Percentiles rank a stretch among this genome's conserved stretches.
These are phyloP conservation scores for Eutypa lata DNA, from an alignment of 2,329 filamentous ascomycete genomes.

Conservation along the genomic window DNA sequence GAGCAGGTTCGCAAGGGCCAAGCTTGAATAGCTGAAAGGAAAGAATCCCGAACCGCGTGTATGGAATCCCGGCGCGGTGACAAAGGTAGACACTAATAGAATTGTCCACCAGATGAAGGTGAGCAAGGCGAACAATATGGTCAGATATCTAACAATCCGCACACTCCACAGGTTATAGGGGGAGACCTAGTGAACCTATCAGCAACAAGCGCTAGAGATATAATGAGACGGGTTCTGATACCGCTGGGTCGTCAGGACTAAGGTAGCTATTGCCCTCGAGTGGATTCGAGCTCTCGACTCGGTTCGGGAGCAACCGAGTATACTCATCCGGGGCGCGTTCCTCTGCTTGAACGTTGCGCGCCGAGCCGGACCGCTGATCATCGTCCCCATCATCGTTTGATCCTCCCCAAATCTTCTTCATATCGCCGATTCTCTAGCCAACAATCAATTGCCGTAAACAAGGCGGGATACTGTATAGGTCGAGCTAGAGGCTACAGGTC, in stretches of 20 bases:
- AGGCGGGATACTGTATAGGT: neutral
- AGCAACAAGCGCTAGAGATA: slow-evolving; percentile 12
- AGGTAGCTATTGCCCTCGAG: slow-evolving; percentile 59
- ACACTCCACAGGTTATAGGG: slow-evolving; percentile 96
- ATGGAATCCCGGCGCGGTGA: slow-evolving; percentile 83
- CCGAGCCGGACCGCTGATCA: slow-evolving; percentile 10
- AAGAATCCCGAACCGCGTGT: slow-evolving; percentile 90
- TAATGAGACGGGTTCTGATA: slow-evolving; percentile 34
- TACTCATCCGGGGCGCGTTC: slow-evolving; percentile 44
- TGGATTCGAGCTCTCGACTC: slow-evolving; percentile 60
- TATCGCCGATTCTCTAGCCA: slow-evolving; percentile 6
- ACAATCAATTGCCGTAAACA: neutral
- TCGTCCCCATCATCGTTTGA: slow-evolving; percentile 15
- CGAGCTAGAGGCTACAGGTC: neutral
- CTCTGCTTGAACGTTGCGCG: slow-evolving; percentile 18
- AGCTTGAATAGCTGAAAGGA: slow-evolving; percentile 76
- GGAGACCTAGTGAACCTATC: slow-evolving; percentile 20
- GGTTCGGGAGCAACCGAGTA: slow-evolving; percentile 67
- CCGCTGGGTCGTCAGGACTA: slow-evolving; percentile 77
- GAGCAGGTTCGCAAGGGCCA: slow-evolving; percentile 73
- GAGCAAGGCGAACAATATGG: slow-evolving; percentile 69
- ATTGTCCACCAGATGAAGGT: slow-evolving; percentile 92
- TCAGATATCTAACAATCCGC: slow-evolving; percentile 73
- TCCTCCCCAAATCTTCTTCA: slow-evolving; percentile 29
- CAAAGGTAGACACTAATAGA: slow-evolving; percentile 83